These are phyloP conservation scores for Pisolithus tinctorius DNA, from an alignment of 768 basidiomycete species.

Conservation along the genomic window DNA sequence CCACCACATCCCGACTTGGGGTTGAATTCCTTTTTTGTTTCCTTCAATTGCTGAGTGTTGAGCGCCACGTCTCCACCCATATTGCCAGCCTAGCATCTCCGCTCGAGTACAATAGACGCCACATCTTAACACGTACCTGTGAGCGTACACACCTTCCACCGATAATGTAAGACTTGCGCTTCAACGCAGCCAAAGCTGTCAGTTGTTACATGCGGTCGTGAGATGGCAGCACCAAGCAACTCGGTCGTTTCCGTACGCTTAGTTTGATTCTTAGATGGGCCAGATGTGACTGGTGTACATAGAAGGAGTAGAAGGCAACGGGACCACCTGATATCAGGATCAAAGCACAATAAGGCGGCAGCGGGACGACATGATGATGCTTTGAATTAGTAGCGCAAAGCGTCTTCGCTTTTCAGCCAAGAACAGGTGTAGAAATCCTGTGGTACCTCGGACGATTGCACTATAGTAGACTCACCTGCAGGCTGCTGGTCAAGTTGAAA, in stretches of 20 bases:
- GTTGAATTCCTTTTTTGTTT: no score
- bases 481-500: no score
- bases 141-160: not conserved
- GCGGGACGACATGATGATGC: no score
- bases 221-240: not conserved
- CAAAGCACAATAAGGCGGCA: no score
- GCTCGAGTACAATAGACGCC: slow-evolving; percentile 11
- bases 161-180: not conserved
- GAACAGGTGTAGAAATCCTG: no score
- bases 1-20: not conserved
- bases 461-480: no score
- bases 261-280: not conserved
- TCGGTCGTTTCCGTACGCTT: not conserved
- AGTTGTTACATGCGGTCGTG: not conserved
- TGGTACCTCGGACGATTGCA: no score
- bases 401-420: no score
- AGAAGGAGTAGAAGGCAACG: no score
- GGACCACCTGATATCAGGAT: no score
- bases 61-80: slow-evolving; percentile 2
- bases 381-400: no score
- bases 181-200: not conserved
- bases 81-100: slow-evolving; percentile 4
- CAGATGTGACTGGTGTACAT: not conserved
- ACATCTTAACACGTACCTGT: not conserved
- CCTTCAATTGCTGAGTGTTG: no score